Evolutionary conservation across 1,139 yeast genomes (phyloP), one percentile per base, ranked within the genome.

Genomic region (Pneumocystis murina): DNA sequence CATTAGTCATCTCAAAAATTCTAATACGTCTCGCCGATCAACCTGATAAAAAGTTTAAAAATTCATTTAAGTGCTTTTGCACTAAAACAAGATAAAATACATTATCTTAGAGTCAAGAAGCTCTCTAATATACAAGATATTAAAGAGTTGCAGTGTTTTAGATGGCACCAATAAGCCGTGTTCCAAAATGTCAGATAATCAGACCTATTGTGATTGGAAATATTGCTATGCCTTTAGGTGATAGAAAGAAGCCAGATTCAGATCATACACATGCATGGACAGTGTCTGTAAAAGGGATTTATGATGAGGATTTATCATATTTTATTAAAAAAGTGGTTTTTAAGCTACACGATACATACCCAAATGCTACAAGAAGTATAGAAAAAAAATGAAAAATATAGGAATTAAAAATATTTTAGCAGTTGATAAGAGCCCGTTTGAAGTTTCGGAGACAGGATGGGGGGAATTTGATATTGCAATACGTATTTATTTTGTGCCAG

Each of bases 231-330:
- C 90, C 90, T 62, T 76, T 90, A 64, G 81, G 84, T 3, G 81
- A 80, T 8, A 84, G 80, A 40, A 76, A 74, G 61, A 81, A 81
- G 62, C 87, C 95, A 0, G 95, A 96, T 1, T 79, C 80, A 0
- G 97, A 91, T 70, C 98, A 92, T 72, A 89, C 98, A 0, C 99
- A 92, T 73, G 80, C 83, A 65, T 92, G 99, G 99, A 91, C 97
- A 0, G 88, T 94, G 10, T 92, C 91, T 70, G 84, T 92, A 57
- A 82, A 85, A 65, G 97, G 95, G 40, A 95, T 92, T 0, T 77
- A 85, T 61, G 86, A 86, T 59, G 87, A 87, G 69, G 97, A 92
- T 71, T 75, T 92, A 60, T 83, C 95, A 1, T 87, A 87, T 61
- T 82, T 87, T 70, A 84, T 92, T 70, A 91, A 91, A 71, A 86